Base-by-base conservation (phyloP, 768 basidiomycete species). In the Macrolepiota fuliginosa region DNA sequence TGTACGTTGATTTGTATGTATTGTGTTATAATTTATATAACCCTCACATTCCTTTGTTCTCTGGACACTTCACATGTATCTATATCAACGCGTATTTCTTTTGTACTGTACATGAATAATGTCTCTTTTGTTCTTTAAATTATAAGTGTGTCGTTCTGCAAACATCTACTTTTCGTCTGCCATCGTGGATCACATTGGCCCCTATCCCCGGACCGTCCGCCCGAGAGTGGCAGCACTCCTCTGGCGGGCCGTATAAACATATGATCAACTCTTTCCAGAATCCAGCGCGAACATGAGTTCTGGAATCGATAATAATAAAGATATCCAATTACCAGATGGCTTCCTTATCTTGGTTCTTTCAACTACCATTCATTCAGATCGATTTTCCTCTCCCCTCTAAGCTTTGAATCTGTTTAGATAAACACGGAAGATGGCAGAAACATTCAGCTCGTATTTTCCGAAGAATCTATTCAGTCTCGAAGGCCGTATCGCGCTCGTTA, bases 401-500 rank as follows among this genome's bases (percentile, higher is more conserved):
- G 29, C 29, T 5, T 45, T 45, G 13, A 45, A 45, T 19, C 42
- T 9, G 7, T 32, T 17, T 19, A 6, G 42, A 45, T 45, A 45
- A 45, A 40, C 39, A 40, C 39, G 39, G 12, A 54, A 47, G 4
- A 66, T 67, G 62, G 36, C 61, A 32, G 46, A 47, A 37, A 61
- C 67, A 49, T 64, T 62, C 22, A 53, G 35, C 32, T 70, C 67
- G 39, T 76, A 74, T 64, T 65, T 66, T 29, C 76, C 76, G 35
- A 68, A 77, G 55, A 71, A 68, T 40, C 56, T 85, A 19, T 83
- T 79, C 65, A 79, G 84, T 64, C 79, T 91, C 61, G 71, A 78
- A 24, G 86, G 85, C n/a, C 79, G 83, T 25, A 73, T 90, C 32
- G 81, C 81, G 19, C 61, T 84, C 19, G 83, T 84, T 17, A 84